These are phyloP conservation scores for Coemansia brasiliensis DNA, from an alignment of 192 early-diverging fungal genomes.

Conservation along the genomic window DNA sequence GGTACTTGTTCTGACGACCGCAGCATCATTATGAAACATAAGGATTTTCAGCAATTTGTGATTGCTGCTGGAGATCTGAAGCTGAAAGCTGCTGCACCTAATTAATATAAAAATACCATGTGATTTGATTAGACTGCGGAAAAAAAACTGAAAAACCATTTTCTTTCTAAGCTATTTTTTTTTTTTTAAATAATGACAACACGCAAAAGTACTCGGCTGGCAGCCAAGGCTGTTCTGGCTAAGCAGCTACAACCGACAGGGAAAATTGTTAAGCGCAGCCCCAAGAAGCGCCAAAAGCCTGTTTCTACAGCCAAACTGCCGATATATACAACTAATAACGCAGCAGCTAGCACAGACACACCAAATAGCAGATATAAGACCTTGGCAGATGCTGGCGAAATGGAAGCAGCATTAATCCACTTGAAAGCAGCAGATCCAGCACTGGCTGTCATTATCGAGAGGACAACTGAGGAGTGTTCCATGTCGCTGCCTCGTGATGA, in stretches of 20 bases:
- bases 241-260: neutral
- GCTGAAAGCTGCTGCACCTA: no score
- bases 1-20: no score
- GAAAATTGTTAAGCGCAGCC: constrained; percentile 10
- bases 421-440: constrained; percentile 52
- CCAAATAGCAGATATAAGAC: constrained; percentile 32
- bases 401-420: constrained; percentile 42
- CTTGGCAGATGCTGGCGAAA: constrained; percentile 13
- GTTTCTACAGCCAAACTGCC: neutral
- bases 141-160: neutral
- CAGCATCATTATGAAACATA: no score
- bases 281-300: neutral
- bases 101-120: no score
- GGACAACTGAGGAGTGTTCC: constrained; percentile 20
- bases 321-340: neutral
- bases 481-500: constrained; percentile 30
- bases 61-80: no score
- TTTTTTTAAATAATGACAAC: constrained; percentile 13
- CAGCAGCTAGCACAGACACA: neutral
- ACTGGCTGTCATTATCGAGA: constrained; percentile 47
- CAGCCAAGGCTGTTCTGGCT: constrained; percentile 11
- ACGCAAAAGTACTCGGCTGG: constrained; percentile 31
- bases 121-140: neutral
- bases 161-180: neutral
- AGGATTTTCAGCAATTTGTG: no score